phyloP scores from a whole-genome alignment of 2,329 filamentous ascomycete species.

The Penicillium janthinellum region DNA sequence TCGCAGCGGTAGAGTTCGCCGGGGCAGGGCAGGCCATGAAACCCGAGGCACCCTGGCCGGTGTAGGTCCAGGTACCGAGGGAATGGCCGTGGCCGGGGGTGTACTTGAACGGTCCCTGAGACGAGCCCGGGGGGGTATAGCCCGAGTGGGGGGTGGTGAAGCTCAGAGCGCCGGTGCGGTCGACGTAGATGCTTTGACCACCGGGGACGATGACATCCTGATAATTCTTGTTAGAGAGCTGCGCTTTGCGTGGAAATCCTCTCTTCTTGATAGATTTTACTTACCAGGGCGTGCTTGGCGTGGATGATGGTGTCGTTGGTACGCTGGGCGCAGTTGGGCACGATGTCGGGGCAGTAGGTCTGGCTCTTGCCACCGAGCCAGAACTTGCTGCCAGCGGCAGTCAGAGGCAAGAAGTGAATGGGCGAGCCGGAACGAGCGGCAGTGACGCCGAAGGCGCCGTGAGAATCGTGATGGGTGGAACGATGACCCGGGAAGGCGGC shows the following conservation, averaged over 20 bases:
- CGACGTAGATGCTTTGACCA: slow-evolving; percentile 63
- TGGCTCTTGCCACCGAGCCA: slow-evolving; percentile 50
- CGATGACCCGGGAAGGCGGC: slow-evolving; percentile 25
- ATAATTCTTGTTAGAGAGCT: not conserved
- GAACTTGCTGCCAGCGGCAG: slow-evolving; percentile 50
- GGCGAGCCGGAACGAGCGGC: slow-evolving; percentile 49
- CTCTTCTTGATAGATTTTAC: slow-evolving; percentile 20
- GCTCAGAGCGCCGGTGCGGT: slow-evolving; percentile 54
- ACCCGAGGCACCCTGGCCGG: slow-evolving; percentile 36
- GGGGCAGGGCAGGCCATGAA: slow-evolving; percentile 47
- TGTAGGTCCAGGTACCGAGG: slow-evolving; percentile 33
- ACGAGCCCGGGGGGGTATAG: slow-evolving; percentile 53
- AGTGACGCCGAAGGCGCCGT: slow-evolving; percentile 44
- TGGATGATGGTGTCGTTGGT: slow-evolving; percentile 52
- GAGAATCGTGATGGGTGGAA: slow-evolving; percentile 7
- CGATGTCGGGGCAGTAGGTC: slow-evolving; percentile 51
- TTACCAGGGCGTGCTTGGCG: slow-evolving; percentile 41
- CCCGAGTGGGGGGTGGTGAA: slow-evolving; percentile 61
- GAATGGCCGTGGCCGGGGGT: slow-evolving; percentile 27
- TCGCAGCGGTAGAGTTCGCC: slow-evolving; percentile 11
- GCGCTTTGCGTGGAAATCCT: not conserved
- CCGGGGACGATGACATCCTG: slow-evolving; percentile 60
- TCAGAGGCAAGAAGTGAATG: slow-evolving; percentile 51
- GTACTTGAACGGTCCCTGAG: slow-evolving; percentile 53
- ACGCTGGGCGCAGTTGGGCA: slow-evolving; percentile 42